Evolutionary conservation across 2,329 filamentous ascomycete genomes (phyloP).

Genomic region (Colletotrichum endophyticum): DNA sequence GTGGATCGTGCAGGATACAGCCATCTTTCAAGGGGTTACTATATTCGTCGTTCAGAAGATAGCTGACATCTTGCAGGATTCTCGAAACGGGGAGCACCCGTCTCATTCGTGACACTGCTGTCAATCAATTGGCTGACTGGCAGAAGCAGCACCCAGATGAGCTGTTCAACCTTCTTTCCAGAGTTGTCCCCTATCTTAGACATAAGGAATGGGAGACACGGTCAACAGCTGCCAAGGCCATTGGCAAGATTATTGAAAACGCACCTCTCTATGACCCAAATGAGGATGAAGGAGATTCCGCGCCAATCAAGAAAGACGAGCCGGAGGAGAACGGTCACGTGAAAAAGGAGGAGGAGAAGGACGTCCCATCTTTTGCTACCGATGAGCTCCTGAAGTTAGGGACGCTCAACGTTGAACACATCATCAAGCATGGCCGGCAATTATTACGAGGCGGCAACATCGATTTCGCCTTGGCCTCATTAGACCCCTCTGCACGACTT

Average conservation of each 20-base stretch:
- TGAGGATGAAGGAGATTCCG: constrained; percentile 61
- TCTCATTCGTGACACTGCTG: constrained; percentile 94
- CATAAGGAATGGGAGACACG: constrained; percentile 98
- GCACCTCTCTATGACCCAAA: constrained; percentile 90
- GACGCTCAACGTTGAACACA: constrained; percentile 76
- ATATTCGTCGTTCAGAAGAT: not conserved
- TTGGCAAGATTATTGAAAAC: constrained; percentile 92
- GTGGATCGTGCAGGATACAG: not conserved
- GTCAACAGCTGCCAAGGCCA: constrained; percentile 89
- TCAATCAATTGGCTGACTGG: constrained; percentile 95
- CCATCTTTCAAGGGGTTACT: not conserved
- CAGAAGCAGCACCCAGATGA: constrained; percentile 98
- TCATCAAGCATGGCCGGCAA: constrained; percentile 84
- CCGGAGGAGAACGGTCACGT: constrained; percentile 45
- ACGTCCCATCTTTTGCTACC: constrained; percentile 42
- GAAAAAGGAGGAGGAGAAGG: constrained; percentile 68
- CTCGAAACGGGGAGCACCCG: constrained; percentile 97
- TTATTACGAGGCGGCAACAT: constrained; percentile 85
- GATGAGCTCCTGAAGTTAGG: constrained; percentile 75
- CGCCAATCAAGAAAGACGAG: constrained; percentile 49
- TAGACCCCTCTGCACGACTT: constrained; percentile 82
- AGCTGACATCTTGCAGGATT: constrained; percentile 61
- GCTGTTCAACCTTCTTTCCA: constrained; percentile 90
- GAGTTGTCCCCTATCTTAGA: constrained; percentile 93
- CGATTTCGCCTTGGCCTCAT: constrained; percentile 80